A percentile compares a stretch with the other conserved stretches of the same genome.
These are phyloP conservation scores for Cordia subcordata DNA, from an alignment of 257 asterid species.

Conservation along the genomic window DNA sequence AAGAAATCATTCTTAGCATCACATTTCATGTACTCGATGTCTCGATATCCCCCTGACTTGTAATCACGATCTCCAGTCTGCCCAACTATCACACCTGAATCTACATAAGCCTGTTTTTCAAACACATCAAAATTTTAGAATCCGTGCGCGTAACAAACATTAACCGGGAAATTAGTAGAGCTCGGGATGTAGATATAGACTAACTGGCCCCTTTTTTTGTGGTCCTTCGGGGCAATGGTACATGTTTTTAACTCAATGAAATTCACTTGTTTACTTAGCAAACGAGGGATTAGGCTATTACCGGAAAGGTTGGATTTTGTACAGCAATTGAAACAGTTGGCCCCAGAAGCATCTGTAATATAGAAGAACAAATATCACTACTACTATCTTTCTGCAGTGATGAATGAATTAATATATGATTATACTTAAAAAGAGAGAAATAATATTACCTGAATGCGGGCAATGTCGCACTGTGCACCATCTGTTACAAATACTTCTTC, in stretches of 20 bases:
- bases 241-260: neutral
- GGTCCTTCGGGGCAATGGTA: too few species aligned
- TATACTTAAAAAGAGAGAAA: too few species aligned
- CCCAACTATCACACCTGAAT: slow-evolving; percentile 76
- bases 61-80: slow-evolving; percentile 59
- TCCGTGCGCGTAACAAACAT: neutral
- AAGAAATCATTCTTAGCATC: slow-evolving; percentile 62
- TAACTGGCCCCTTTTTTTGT: too few species aligned
- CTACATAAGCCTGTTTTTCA: slow-evolving; percentile 66
- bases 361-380: neutral
- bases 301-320: slow-evolving; percentile 89
- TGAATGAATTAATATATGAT: too few species aligned
- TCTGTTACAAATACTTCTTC: slow-evolving; percentile 76
- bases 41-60: slow-evolving; percentile 48
- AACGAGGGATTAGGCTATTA: slow-evolving; percentile 9
- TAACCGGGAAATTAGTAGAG: neutral
- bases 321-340: slow-evolving; percentile 67
- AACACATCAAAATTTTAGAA: neutral
- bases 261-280: too few species aligned
- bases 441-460: slow-evolving; percentile 92
- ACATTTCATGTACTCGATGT: slow-evolving; percentile 69
- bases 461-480: slow-evolving; percentile 85
- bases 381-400: too few species aligned
- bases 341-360: slow-evolving; percentile 72
- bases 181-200: too few species aligned